Base-by-base conservation (phyloP, 805 yeast species). In the Metschnikowia reukaufii region DNA sequence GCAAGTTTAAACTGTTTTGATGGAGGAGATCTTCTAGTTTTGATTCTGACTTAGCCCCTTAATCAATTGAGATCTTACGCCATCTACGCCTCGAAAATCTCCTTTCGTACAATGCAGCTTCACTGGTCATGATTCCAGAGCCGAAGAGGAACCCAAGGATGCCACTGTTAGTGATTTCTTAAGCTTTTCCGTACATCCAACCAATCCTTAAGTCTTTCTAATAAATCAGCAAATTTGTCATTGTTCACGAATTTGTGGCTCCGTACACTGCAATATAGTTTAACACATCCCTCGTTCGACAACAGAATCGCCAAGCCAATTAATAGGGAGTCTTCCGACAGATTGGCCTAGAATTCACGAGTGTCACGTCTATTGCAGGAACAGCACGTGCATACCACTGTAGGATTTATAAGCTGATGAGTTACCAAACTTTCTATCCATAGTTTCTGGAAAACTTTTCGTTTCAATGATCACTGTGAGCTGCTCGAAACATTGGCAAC, bases 21-120 rank as follows among this genome's bases (percentile, higher is more conserved):
- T 89, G 94, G 13, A 90, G 66, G 32, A 89, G 65, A 45, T 80
- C 84, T 56, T 90, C 97, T 43, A 92, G 73, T 55, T 86, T 79
- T 81, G 34, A 92, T 87, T 44, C 96, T 70, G 9, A 65, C 61
- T 84, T 84, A 89, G 84, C 0, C 87, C 88, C 52, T 74, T 74
- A 9, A 85, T 67, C 10, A 77, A 36, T 61, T 67, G 36, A 69
- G 53, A 48, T 72, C 73, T 3, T 45, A 59, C 65, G 10, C 56
- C 60, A 3, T 54, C 54, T n/a, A 51, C 59, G 21, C 47, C 57
- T 39, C 16, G 32, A 9, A 18, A 37, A 23, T 18, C 37, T 18
- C 16, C 34, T 13, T 15, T 23, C 13, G 21, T n/a, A 12, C n/a
- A 33, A 4, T 38, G 42, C 47, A 35, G 36, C 59, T 8, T 67